Evolutionary conservation across 1,284 basidiomycete species (phyloP).

Genomic region (Moesziomyces globuligerus): DNA sequence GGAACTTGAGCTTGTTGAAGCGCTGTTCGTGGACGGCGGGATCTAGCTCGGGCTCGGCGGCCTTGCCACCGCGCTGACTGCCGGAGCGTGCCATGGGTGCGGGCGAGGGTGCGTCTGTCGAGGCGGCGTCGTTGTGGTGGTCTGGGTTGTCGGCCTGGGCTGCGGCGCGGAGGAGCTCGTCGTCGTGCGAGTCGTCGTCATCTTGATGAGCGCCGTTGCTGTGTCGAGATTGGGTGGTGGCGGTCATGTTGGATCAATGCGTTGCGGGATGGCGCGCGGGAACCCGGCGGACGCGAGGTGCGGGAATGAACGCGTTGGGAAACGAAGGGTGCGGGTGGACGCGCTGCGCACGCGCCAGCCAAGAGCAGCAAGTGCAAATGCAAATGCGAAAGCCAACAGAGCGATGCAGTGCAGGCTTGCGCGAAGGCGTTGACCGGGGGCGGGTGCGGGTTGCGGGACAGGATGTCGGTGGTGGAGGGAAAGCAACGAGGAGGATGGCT

Average conservation of each 20-base stretch:
- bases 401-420: no score
- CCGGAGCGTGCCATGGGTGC: constrained; percentile 23
- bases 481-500: no score
- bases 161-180: constrained; percentile 70
- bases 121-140: constrained; percentile 9
- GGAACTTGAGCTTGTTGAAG: constrained; percentile 57
- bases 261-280: constrained; percentile 4
- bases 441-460: no score
- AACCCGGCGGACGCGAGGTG: no score
- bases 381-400: no score
- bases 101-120: constrained; percentile 16
- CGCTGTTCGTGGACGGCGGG: constrained; percentile 48
- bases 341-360: no score
- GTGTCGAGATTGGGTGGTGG: constrained; percentile 8
- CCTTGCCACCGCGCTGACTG: constrained; percentile 11
- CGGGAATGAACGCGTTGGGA: no score
- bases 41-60: constrained; percentile 29
- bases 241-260: constrained; percentile 3
- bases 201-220: constrained; percentile 20
- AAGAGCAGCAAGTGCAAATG: no score
- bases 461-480: no score
- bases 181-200: constrained; percentile 67
- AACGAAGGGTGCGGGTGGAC: no score
- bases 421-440: no score
- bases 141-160: constrained; percentile 37